These are phyloP conservation scores for Hyparrhenia diplandra DNA, from an alignment of 176 grass and related monocot species.

Conservation along the genomic window DNA sequence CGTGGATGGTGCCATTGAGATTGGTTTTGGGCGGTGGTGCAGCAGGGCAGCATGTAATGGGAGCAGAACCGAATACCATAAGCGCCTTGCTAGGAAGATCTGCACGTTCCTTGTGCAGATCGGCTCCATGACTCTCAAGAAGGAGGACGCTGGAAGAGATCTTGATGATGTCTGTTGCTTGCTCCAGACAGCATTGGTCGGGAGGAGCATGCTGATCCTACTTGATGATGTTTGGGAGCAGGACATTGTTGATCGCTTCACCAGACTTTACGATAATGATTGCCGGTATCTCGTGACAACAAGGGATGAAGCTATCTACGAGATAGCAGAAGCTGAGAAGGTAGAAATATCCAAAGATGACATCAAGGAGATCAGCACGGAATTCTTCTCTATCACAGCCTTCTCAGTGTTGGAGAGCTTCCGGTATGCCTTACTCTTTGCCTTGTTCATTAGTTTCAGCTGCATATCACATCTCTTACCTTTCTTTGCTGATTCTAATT, in stretches of 20 bases:
- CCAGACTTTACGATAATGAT: constrained; percentile 63
- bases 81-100: constrained; percentile 49
- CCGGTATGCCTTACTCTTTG: constrained; percentile 39
- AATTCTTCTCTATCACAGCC: constrained; percentile 73
- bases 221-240: constrained; percentile 90
- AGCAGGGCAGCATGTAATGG: constrained; percentile 57
- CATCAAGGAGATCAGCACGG: constrained; percentile 72
- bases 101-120: constrained; percentile 62
- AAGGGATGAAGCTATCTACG: constrained; percentile 65
- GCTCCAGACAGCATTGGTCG: constrained; percentile 68
- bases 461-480: not conserved
- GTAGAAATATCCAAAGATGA: constrained; percentile 85
- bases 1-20: constrained; percentile 51
- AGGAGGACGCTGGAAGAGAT: constrained; percentile 44
- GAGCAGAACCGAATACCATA: constrained; percentile 56
- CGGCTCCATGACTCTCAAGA: constrained; percentile 34
- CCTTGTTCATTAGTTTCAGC: not conserved
- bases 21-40: constrained; percentile 63
- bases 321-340: constrained; percentile 66
- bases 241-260: constrained; percentile 72
- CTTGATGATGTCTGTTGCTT: constrained; percentile 69
- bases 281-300: constrained; percentile 78
- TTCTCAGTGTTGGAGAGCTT: constrained; percentile 54
- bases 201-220: constrained; percentile 61
- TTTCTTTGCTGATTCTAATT: constrained; percentile 3